Base-by-base conservation (phyloP, 2,329 filamentous ascomycete species). In the Lachnellula arida region DNA sequence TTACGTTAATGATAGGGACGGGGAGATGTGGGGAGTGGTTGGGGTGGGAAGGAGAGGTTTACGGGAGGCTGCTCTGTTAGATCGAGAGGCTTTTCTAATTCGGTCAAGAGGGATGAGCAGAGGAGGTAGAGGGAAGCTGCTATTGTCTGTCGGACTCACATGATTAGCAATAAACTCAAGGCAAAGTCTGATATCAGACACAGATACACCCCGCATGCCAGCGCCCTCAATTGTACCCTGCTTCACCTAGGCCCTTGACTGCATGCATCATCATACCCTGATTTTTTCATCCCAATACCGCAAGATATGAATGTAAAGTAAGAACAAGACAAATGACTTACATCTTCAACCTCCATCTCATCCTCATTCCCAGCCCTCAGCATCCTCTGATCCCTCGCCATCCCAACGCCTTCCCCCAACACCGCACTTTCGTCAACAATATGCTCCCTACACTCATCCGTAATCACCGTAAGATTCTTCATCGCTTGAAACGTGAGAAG, bases 41-140 rank as follows among this genome's bases (percentile, higher is more conserved):
- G 40, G 22, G 3, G 14, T 46, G 15, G 6, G 44, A 17, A 39
- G 17, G 23, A 47, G 17, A 3, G 39, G 22, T 19, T 17, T 56
- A 54, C 46, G n/a, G 23, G n/a, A 5, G 14, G 28, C 9, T 14
- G 5, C 15, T n/a, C 34, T 25, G 42, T 22, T 44, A 12, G 4
- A 17, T 46, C 32, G 22, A 66, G 46, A 4, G 63, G 63, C 35
- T 62, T 68, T 51, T 68, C 62, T 7, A 69, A 49, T 23, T 65
- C 61, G 12, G 55, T 11, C 2, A 68, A 43, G 5, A 67, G 51
- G 19, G 56, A 56, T 1, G 60, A 59, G 44, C 61, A 64, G 7
- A 68, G 58, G 7, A 60, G 37, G 22, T 55, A 56, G 1, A 68
- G 53, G 3, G 61, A 58, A 17, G 63, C 58, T 53, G 65, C 50